These are phyloP conservation scores for Pyricularia pennisetigena DNA, from an alignment of 2,329 filamentous ascomycete species.

Conservation along the genomic window DNA sequence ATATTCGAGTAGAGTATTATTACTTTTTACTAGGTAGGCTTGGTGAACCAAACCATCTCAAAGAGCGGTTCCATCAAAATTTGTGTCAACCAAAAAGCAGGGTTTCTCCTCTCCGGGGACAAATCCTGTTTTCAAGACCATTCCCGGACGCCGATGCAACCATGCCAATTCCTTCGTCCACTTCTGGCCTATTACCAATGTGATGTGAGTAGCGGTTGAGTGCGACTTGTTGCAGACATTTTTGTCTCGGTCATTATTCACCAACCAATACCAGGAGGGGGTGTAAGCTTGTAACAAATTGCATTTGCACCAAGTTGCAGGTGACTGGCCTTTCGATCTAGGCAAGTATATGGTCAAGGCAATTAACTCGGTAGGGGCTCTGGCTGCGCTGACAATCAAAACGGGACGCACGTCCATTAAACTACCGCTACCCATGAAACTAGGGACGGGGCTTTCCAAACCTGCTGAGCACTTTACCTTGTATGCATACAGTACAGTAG, in stretches of 20 bases:
- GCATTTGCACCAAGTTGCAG: neutral
- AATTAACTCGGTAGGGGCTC: neutral
- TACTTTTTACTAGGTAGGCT: neutral
- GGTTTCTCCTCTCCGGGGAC: neutral
- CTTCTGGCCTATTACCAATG: neutral
- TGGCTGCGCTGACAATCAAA: neutral
- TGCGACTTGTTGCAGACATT: neutral
- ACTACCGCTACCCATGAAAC: neutral
- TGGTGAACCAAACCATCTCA: neutral
- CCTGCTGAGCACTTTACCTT: no score
- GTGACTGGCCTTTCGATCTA: no score
- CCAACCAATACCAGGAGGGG: neutral
- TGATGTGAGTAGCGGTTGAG: neutral
- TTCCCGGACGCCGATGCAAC: neutral
- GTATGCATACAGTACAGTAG: neutral
- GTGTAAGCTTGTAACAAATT: neutral
- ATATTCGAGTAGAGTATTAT: no score
- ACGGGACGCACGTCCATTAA: neutral
- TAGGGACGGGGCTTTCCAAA: neutral
- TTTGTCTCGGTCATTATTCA: neutral
- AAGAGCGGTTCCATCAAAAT: neutral
- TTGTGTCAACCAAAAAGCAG: neutral
- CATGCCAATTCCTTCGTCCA: neutral
- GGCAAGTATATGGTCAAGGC: no score
- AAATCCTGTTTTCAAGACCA: neutral